Percentiles rank a stretch among this genome's conserved stretches.
These are phyloP conservation scores for Scutellospora calospora DNA, from an alignment of 371 early-diverging fungal species.

Conservation along the genomic window DNA sequence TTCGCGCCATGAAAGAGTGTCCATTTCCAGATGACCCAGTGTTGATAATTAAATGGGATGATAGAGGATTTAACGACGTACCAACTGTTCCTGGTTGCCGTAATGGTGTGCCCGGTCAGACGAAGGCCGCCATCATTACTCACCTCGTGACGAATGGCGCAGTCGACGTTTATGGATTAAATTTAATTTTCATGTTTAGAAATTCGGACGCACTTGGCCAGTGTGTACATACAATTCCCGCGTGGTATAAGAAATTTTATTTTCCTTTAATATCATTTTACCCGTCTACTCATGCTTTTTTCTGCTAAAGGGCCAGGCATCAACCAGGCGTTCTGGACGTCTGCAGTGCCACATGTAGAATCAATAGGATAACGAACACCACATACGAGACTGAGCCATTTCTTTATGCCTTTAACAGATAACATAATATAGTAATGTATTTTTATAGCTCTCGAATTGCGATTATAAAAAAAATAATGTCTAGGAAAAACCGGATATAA, in stretches of 20 bases:
- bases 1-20: slow-evolving; percentile 22
- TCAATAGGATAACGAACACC: background rate
- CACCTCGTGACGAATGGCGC: background rate
- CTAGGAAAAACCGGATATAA: too few species aligned
- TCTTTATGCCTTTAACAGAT: slow-evolving; percentile 6
- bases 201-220: background rate
- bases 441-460: background rate
- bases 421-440: background rate
- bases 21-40: background rate
- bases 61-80: slow-evolving; percentile 38
- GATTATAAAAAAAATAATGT: too few species aligned
- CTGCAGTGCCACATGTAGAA: background rate
- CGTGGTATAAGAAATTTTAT: slow-evolving; percentile 28
- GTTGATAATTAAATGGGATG: slow-evolving; percentile 36
- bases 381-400: background rate
- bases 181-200: slow-evolving; percentile 18
- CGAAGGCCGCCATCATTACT: background rate
- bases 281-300: background rate
- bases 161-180: background rate
- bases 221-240: background rate
- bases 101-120: slow-evolving; percentile 13
- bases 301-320: slow-evolving; percentile 1
- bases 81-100: slow-evolving; percentile 13
- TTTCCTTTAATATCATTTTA: slow-evolving; percentile 1
- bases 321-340: background rate